A percentile compares a stretch with the other conserved stretches of the same genome.
Conservation (phyloP, 371 early-diverging fungal genomes). For the Lichtheimia ramosa region DNA sequence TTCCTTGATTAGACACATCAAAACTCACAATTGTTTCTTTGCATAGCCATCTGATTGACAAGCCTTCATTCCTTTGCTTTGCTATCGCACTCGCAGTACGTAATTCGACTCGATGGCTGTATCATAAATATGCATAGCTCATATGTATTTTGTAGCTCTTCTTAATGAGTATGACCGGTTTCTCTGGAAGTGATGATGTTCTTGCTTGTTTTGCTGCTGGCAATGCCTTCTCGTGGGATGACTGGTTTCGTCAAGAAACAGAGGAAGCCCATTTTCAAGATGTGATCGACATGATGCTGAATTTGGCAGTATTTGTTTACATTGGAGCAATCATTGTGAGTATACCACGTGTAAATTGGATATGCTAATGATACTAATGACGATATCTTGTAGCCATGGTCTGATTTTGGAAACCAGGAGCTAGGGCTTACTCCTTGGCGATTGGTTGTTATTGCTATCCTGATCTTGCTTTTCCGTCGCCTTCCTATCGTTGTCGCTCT, state of each 20-base stretch:
- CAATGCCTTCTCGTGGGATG: constrained; percentile 87
- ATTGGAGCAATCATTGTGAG: constrained; percentile 82
- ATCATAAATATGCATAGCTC: neutral
- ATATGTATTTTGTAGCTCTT: constrained; percentile 48
- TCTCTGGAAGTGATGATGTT: constrained; percentile 85
- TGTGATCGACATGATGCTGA: constrained; percentile 88
- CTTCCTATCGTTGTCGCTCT: constrained; percentile 75
- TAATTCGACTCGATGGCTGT: neutral
- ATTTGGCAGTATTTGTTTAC: constrained; percentile 88
- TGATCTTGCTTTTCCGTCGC: constrained; percentile 82
- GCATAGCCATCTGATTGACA: constrained; percentile 80
- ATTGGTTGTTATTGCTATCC: constrained; percentile 64
- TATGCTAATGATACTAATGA: neutral
- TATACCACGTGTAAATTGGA: neutral
- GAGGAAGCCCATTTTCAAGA: constrained; percentile 89
- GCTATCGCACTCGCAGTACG: constrained; percentile 85
- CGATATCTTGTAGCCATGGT: constrained; percentile 62
- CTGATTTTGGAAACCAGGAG: constrained; percentile 56
- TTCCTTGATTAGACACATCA: neutral
- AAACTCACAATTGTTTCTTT: neutral
- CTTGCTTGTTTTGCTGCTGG: constrained; percentile 92
- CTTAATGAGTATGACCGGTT: constrained; percentile 75
- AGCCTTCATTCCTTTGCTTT: constrained; percentile 89
- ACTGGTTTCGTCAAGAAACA: constrained; percentile 87
- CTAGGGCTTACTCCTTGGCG: constrained; percentile 66